These are phyloP conservation scores for Phaeotremella skinneri DNA, from an alignment of 768 basidiomycete genomes.

Conservation along the genomic window DNA sequence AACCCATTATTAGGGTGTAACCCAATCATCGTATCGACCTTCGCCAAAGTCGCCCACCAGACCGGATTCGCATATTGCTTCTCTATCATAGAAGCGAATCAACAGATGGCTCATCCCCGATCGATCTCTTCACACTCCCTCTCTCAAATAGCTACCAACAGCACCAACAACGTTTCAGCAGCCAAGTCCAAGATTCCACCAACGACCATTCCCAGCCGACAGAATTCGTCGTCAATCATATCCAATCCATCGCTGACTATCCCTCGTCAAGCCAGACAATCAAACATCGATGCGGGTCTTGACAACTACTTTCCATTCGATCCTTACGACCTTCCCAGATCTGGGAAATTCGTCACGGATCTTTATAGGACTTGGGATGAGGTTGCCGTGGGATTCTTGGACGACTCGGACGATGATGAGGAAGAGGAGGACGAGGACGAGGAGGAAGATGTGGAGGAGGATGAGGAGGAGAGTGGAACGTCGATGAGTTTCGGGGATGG, in stretches of 20 bases:
- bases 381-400: conserved; percentile 69
- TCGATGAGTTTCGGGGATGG: conserved; percentile 1
- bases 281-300: conserved; percentile 62
- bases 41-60: conserved; percentile 85
- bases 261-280: conserved; percentile 40
- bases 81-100: conserved; percentile 85
- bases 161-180: conserved; percentile 26
- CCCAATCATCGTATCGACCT: conserved; percentile 82
- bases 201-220: conserved; percentile 7
- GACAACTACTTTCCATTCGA: conserved; percentile 98
- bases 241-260: conserved; percentile 18
- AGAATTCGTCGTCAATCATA: conserved; percentile 11
- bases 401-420: conserved; percentile 66
- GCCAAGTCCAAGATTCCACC: conserved; percentile 1
- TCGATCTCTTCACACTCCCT: conserved; percentile 30
- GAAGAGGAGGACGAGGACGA: conserved; percentile 57
- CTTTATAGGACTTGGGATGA: conserved; percentile 88
- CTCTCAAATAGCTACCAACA: conserved; percentile 9
- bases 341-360: conserved; percentile 69
- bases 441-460: conserved; percentile 23
- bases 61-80: conserved; percentile 93
- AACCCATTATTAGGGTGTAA: conserved; percentile 94
- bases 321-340: conserved; percentile 84
- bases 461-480: conserved; percentile 9
- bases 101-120: conserved; percentile 59